phyloP scores from a whole-genome alignment of 2,329 filamentous ascomycete species.

The Aureobasidium sp. region DNA sequence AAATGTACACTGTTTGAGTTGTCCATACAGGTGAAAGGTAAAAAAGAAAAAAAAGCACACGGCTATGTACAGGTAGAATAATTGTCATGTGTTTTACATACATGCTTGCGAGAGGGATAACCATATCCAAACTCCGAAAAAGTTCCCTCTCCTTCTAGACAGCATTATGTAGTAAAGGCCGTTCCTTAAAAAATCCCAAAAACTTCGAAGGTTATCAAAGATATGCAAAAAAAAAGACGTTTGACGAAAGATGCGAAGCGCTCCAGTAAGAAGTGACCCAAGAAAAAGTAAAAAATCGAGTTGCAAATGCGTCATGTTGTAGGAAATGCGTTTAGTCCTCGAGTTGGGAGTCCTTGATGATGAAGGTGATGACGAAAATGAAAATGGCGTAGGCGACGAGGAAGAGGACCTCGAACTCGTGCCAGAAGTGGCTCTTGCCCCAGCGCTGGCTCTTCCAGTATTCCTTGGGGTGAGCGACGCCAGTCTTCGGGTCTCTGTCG shows the following conservation, averaged over 20 bases:
- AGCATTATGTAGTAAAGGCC: slow-evolving; percentile 9
- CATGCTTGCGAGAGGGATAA: background rate
- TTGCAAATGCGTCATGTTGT: background rate
- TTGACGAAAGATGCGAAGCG: slow-evolving; percentile 1
- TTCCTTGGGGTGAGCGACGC: slow-evolving; percentile 43
- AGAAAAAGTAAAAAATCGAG: background rate
- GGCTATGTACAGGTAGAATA: slow-evolving; percentile 10
- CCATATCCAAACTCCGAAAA: slow-evolving; percentile 12
- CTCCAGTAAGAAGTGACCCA: slow-evolving; percentile 8
- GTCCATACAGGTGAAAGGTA: background rate
- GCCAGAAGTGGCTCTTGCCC: slow-evolving; percentile 17
- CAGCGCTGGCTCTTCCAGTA: slow-evolving; percentile 16
- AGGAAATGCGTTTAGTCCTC: slow-evolving; percentile 7
- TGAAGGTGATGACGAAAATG: slow-evolving; percentile 15
- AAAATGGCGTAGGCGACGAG: slow-evolving; percentile 15
- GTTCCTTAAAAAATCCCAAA: slow-evolving; percentile 3
- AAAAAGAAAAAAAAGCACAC: background rate
- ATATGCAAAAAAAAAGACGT: background rate
- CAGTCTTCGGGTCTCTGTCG: slow-evolving; percentile 48
- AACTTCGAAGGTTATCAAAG: background rate
- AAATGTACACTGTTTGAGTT: slow-evolving; percentile 12
- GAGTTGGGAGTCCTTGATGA: slow-evolving; percentile 2
- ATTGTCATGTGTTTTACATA: background rate
- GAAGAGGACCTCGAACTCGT: slow-evolving; percentile 16
- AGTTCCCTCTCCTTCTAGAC: slow-evolving; percentile 11